Conservation (phyloP, 1,284 basidiomycete genomes). For the Ganoderma sp. region DNA sequence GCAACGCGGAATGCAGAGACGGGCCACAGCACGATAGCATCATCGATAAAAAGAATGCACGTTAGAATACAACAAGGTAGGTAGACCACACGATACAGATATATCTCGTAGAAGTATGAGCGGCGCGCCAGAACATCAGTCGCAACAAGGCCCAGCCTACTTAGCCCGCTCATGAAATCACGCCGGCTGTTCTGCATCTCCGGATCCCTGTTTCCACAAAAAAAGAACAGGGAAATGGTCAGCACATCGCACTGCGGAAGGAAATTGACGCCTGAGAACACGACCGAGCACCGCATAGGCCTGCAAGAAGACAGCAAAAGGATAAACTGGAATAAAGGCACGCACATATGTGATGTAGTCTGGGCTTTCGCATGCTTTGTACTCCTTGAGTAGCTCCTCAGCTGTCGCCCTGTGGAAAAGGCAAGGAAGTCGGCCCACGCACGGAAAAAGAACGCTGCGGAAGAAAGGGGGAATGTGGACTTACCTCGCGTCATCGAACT, state of each 20-base stretch:
- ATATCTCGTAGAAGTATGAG: constrained; percentile 2
- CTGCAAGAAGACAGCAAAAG: background rate
- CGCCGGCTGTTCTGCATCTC: constrained; percentile 29
- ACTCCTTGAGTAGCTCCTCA: constrained; percentile 87
- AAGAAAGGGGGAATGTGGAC: constrained; percentile 24
- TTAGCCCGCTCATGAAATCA: constrained; percentile 10
- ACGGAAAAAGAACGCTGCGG: background rate
- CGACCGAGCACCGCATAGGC: background rate
- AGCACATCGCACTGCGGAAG: background rate
- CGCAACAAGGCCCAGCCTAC: background rate
- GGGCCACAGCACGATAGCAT: constrained; percentile 11
- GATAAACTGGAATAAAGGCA: constrained; percentile 27
- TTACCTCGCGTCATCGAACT: constrained; percentile 93
- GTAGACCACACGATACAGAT: constrained; percentile 18
- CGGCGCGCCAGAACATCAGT: background rate
- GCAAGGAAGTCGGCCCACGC: background rate
- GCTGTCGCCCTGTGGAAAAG: constrained; percentile 69
- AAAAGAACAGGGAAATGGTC: background rate
- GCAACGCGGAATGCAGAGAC: background rate
- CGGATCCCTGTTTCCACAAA: constrained; percentile 31
- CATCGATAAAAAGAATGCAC: constrained; percentile 7
- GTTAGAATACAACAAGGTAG: constrained; percentile 31
- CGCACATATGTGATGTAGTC: constrained; percentile 87
- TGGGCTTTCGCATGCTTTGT: constrained; percentile 90
- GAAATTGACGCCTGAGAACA: background rate